Evolutionary conservation across 2,329 filamentous ascomycete genomes (phyloP).

Genomic region (Xylariaceae sp.): DNA sequence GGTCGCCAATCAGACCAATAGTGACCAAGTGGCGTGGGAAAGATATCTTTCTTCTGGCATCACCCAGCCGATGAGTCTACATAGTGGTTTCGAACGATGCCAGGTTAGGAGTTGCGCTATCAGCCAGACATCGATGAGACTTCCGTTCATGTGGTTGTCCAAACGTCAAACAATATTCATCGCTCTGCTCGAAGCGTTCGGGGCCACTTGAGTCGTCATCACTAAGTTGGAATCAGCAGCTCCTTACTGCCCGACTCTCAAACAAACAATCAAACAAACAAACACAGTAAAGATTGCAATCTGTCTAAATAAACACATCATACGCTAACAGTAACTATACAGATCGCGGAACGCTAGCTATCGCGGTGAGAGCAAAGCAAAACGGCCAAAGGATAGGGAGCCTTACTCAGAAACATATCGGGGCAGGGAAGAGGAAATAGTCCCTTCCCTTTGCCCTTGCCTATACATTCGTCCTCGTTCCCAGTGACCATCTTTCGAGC

Average conservation of each 20-base stretch:
- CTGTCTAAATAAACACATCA: conserved; percentile 1
- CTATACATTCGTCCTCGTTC: neutral
- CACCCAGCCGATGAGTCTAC: too few species aligned
- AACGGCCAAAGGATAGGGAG: neutral
- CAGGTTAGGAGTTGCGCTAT: too few species aligned
- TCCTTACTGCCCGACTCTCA: neutral
- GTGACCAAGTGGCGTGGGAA: too few species aligned
- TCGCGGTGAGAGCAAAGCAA: neutral
- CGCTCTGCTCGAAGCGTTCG: neutral
- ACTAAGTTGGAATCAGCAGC: neutral
- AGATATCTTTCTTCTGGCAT: too few species aligned
- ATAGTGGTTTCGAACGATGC: too few species aligned
- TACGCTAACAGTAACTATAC: conserved; percentile 1
- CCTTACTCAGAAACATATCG: neutral
- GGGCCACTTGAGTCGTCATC: neutral
- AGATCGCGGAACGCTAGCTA: conserved; percentile 9
- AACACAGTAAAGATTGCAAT: neutral
- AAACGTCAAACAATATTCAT: neutral
- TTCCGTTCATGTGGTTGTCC: neutral
- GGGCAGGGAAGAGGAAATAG: neutral
- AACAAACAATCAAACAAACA: too few species aligned
- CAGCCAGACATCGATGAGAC: too few species aligned
- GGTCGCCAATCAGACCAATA: too few species aligned
- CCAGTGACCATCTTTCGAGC: neutral
- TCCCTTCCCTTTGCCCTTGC: neutral